Base-by-base conservation (phyloP, 2,329 filamentous ascomycete genomes). In the Arachnomyces sp. region DNA sequence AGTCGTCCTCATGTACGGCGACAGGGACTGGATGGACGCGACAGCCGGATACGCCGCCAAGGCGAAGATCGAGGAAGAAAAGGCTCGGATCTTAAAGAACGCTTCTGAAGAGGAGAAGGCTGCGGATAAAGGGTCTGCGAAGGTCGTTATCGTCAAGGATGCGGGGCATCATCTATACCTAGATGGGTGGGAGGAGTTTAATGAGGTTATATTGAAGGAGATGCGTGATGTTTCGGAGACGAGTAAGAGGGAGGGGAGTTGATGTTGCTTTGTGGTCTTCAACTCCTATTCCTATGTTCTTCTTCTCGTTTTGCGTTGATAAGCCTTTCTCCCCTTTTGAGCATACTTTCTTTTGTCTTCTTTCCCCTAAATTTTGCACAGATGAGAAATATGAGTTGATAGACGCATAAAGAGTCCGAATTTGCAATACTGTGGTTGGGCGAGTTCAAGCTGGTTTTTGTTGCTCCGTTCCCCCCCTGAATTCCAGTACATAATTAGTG, bases 1-100 rank as follows among this genome's bases (percentile, higher is more conserved):
- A 0, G 71, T 96, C 25, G 76, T 96, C 7, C 77, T 98, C 58
- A 89, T 96, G 84, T 98, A 98, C 58, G 92, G 92, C 47, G 89
- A 96, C 54, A 81, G 92, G 56, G 92, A 98, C 68, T 98, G 92
- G 92, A 98, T 98, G 92, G 92, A 98, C 50, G 81, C 92, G 7
- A 79, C 79, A 0, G 92, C 89, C 18, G 92, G 92, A 0, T 77
- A 81, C 34, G 87, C 84, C 0, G 81, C 89, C 0, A 77, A 84
- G 55, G 77, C 89, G 63, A 88, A 83, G 60, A 74, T 96, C 9
- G 81, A 85, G 44, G 72, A 81, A 43, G 79, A 82, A 47, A 76
- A 75, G 48, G 64, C 66, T 17, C 74, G 76, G 36, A 70, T 74
- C 0, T 65, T 94, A 3, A 63, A 72, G 9, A 62, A 73, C 15